Percentiles rank a stretch among this genome's conserved stretches.
These are phyloP conservation scores for Penicillium sp. DNA, from an alignment of 2,329 filamentous ascomycete genomes.

Conservation along the genomic window DNA sequence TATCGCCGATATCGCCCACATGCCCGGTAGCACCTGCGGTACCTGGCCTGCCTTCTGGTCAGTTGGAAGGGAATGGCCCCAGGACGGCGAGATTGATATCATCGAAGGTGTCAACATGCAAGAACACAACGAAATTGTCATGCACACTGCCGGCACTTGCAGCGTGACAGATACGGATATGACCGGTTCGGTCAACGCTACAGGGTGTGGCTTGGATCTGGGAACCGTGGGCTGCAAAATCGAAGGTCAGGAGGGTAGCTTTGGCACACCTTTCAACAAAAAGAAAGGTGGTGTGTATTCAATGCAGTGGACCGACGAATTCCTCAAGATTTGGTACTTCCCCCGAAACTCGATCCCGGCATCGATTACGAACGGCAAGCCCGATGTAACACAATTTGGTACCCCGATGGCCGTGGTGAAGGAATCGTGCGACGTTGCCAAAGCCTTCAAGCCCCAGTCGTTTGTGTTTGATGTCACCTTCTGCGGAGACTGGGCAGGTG, in stretches of 20 bases:
- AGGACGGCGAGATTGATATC: conserved; percentile 50
- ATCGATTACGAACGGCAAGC: conserved; percentile 44
- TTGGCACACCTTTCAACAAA: conserved; percentile 54
- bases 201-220: conserved; percentile 47
- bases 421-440: conserved; percentile 41
- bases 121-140: conserved; percentile 45
- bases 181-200: conserved; percentile 48
- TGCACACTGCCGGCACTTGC: conserved; percentile 50
- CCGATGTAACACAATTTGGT: conserved; percentile 47
- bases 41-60: conserved; percentile 53
- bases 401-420: conserved; percentile 46
- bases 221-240: conserved; percentile 43
- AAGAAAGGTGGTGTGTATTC: conserved; percentile 51
- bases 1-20: conserved; percentile 49
- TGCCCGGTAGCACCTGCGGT: conserved; percentile 49
- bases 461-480: conserved; percentile 54
- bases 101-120: conserved; percentile 52
- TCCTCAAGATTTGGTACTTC: conserved; percentile 55
- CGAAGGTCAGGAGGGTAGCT: conserved; percentile 41
- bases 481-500: conserved; percentile 56
- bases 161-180: conserved; percentile 46
- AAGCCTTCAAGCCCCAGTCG: conserved; percentile 41
- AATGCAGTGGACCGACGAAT: conserved; percentile 46
- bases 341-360: conserved; percentile 43
- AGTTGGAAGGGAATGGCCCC: conserved; percentile 42